phyloP scores from a whole-genome alignment of 352 stramenopile genomes.

The Phytophthora pini region DNA sequence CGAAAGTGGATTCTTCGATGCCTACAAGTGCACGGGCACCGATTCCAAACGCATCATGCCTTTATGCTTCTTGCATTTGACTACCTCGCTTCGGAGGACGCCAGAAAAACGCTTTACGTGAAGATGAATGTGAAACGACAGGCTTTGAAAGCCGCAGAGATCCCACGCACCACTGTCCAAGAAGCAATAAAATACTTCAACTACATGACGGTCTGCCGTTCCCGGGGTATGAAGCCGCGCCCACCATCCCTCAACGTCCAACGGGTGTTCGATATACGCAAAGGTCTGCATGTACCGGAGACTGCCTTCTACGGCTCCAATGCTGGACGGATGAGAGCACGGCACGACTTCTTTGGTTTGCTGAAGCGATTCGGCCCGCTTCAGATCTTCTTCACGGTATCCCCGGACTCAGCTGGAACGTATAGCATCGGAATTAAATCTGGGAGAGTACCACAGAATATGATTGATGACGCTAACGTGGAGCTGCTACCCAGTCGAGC shows the following conservation, averaged over 20 bases:
- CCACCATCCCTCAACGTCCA: slow-evolving; percentile 3
- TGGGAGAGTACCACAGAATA: too few species aligned
- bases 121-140: slow-evolving; percentile 22
- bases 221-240: background rate
- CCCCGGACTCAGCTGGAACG: too few species aligned
- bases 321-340: too few species aligned
- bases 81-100: slow-evolving; percentile 18
- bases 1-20: slow-evolving; percentile 23
- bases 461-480: too few species aligned
- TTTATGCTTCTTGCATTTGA: slow-evolving; percentile 39
- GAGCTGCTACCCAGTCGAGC: too few species aligned
- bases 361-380: too few species aligned
- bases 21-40: slow-evolving; percentile 6
- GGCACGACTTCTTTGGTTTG: too few species aligned
- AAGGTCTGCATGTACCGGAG: slow-evolving; percentile 9
- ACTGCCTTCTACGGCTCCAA: too few species aligned
- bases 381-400: too few species aligned
- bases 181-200: slow-evolving; percentile 27
- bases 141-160: background rate
- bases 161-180: slow-evolving; percentile 6
- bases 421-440: too few species aligned
- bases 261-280: slow-evolving; percentile 19
- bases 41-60: slow-evolving; percentile 31
- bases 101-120: slow-evolving; percentile 22
- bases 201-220: background rate